Percentiles rank a stretch among this genome's conserved stretches.
Evolutionary conservation across 2,329 filamentous ascomycete species (phyloP).

Genomic region (Diaporthe batatas): DNA sequence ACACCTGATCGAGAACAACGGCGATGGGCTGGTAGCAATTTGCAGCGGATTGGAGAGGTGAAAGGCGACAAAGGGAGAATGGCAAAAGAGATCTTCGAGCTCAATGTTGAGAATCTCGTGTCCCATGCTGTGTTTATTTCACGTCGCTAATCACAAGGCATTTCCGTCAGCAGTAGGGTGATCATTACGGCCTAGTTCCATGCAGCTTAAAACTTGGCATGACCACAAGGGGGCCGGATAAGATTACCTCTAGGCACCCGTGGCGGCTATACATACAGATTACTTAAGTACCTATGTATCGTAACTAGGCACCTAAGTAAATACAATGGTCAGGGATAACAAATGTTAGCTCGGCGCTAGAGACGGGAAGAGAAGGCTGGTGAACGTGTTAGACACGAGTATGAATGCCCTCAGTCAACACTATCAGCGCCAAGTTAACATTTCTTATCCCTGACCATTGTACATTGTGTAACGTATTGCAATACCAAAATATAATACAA

Average conservation of each 20-base stretch:
- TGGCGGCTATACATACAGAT: no score
- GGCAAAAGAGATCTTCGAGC: no score
- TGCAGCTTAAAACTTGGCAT: background rate
- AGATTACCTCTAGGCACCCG: background rate
- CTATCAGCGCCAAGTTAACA: conserved; percentile 1
- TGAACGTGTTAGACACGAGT: background rate
- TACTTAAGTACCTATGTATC: no score
- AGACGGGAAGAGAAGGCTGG: background rate
- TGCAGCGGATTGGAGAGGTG: background rate
- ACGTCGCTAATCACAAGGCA: background rate
- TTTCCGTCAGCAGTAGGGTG: background rate
- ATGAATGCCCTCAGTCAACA: conserved; percentile 1
- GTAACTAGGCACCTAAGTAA: no score
- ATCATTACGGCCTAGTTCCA: background rate
- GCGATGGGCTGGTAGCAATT: background rate
- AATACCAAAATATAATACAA: no score
- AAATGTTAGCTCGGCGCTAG: no score
- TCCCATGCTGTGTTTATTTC: no score
- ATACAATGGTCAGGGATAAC: no score
- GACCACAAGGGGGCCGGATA: background rate
- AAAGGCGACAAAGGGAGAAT: background rate
- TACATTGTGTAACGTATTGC: no score
- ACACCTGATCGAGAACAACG: background rate
- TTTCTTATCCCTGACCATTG: background rate
- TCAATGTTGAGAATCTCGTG: no score